A percentile compares a stretch with the other conserved stretches of the same genome.
Evolutionary conservation across 2,329 filamentous ascomycete species (phyloP).

Genomic region (Penicillium frequentans): DNA sequence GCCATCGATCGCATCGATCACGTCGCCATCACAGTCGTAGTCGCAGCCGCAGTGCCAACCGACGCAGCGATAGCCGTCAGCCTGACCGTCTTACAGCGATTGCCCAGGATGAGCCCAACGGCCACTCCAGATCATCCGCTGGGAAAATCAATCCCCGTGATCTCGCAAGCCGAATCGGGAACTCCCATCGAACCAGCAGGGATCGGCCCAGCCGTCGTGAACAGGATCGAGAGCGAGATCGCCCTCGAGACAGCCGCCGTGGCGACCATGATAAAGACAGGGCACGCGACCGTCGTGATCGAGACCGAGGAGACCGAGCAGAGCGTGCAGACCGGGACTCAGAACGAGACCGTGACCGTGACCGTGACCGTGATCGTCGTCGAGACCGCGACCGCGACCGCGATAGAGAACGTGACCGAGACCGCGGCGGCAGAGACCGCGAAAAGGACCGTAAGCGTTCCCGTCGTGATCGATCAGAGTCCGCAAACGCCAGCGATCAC

Average conservation of each 20-base stretch:
- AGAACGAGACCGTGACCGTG: constrained; percentile 29
- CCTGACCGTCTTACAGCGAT: constrained; percentile 32
- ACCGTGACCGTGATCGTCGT: constrained; percentile 47
- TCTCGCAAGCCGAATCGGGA: constrained; percentile 26
- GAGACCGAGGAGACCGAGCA: constrained; percentile 21
- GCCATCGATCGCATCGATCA: constrained; percentile 49
- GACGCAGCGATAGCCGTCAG: constrained; percentile 39
- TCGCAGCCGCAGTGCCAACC: constrained; percentile 25
- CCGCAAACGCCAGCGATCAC: constrained; percentile 32
- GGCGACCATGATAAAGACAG: constrained; percentile 24
- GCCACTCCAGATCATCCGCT: constrained; percentile 10
- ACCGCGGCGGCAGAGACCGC: constrained; percentile 36
- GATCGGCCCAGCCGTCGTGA: constrained; percentile 31
- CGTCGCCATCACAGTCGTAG: constrained; percentile 50
- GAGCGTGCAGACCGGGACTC: constrained; percentile 17
- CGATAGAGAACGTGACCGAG: constrained; percentile 24
- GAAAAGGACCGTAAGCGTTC: constrained; percentile 43
- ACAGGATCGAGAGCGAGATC: constrained; percentile 28
- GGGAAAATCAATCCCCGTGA: constrained; percentile 21
- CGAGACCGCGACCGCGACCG: constrained; percentile 32
- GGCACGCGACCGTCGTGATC: constrained; percentile 24
- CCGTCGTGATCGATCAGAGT: constrained; percentile 42
- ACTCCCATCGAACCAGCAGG: constrained; percentile 28
- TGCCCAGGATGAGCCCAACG: neutral
- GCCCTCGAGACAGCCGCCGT: constrained; percentile 5